Evolutionary conservation across 2,329 filamentous ascomycete genomes (phyloP).

Genomic region (Penicillium psychrosexuale): DNA sequence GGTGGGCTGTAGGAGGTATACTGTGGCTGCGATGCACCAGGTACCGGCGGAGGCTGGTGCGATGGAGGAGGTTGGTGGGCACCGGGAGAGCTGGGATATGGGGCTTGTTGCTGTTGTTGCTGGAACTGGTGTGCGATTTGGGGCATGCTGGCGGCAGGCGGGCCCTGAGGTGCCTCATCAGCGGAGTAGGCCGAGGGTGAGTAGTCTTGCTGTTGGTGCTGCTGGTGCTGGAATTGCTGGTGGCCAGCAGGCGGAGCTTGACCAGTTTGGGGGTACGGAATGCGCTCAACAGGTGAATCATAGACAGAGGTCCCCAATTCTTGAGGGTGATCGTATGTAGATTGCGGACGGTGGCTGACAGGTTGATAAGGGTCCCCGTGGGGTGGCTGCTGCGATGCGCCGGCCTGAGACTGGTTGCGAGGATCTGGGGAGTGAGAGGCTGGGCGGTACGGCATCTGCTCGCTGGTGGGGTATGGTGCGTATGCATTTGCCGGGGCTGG

Average conservation of each 20-base stretch:
- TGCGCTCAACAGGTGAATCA: constrained; percentile 63
- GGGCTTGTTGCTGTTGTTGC: constrained; percentile 29
- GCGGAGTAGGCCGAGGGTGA: constrained; percentile 42
- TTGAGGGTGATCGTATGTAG: constrained; percentile 69
- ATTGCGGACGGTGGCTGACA: constrained; percentile 58
- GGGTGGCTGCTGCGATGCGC: constrained; percentile 49
- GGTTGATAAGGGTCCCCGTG: constrained; percentile 46
- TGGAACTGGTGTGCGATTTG: constrained; percentile 20
- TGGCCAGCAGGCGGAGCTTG: constrained; percentile 26
- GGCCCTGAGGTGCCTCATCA: constrained; percentile 29
- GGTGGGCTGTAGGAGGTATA: constrained; percentile 33
- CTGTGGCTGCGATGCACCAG: constrained; percentile 30
- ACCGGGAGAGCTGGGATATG: constrained; percentile 31
- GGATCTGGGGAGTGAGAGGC: constrained; percentile 42
- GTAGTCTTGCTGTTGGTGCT: constrained; percentile 36
- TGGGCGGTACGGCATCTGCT: constrained; percentile 45
- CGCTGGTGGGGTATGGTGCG: constrained; percentile 62
- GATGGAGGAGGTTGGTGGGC: constrained; percentile 32
- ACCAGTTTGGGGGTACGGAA: constrained; percentile 32
- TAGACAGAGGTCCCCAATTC: constrained; percentile 76
- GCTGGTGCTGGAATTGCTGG: constrained; percentile 35
- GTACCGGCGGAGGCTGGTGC: constrained; percentile 37
- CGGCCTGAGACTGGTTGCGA: constrained; percentile 35
- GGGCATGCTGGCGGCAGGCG: constrained; percentile 16
- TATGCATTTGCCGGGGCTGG: constrained; percentile 48